Evolutionary conservation across 805 yeast species (phyloP).

Genomic region (Starmerella gropengiesseri): DNA sequence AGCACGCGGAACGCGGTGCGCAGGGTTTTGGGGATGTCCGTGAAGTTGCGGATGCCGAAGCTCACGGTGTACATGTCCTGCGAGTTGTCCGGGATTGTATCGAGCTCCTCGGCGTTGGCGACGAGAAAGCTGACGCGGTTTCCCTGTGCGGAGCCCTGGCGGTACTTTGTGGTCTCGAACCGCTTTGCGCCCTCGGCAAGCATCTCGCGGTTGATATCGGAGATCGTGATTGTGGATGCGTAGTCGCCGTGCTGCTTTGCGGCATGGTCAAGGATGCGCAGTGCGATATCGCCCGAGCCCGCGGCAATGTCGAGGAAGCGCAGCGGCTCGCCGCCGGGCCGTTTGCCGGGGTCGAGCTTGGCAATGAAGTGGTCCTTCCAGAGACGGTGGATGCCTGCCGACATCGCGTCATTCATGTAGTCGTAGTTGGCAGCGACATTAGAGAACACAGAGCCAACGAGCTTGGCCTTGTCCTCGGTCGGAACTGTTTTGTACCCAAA

Average conservation of each 20-base stretch:
- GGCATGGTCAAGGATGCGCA: constrained; percentile 88
- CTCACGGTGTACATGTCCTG: constrained; percentile 95
- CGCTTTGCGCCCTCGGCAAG: constrained; percentile 81
- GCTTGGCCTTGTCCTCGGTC: constrained; percentile 61
- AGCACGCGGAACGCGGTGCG: constrained; percentile 91
- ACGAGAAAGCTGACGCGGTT: constrained; percentile 70
- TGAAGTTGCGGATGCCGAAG: constrained; percentile 93
- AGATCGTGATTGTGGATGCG: constrained; percentile 72
- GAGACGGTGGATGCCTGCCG: constrained; percentile 83
- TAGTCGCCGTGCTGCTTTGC: constrained; percentile 62
- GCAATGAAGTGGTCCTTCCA: constrained; percentile 90
- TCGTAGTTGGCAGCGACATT: constrained; percentile 92
- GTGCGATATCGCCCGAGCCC: constrained; percentile 97
- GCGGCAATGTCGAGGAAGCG: constrained; percentile 95
- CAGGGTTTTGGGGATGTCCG: constrained; percentile 86
- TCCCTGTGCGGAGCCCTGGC: constrained; percentile 41
- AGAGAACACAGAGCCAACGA: constrained; percentile 72
- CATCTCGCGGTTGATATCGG: constrained; percentile 95
- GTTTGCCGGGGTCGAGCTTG: constrained; percentile 81
- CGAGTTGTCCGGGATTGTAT: constrained; percentile 69
- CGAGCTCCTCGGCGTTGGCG: constrained; percentile 88
- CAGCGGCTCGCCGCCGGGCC: constrained; percentile 78
- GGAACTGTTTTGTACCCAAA: constrained; percentile 83
- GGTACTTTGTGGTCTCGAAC: constrained; percentile 35
- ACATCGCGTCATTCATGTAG: constrained; percentile 97